phyloP scores from a whole-genome alignment of 2,329 filamentous ascomycete species.

The Colletotrichum ledebouriae region DNA sequence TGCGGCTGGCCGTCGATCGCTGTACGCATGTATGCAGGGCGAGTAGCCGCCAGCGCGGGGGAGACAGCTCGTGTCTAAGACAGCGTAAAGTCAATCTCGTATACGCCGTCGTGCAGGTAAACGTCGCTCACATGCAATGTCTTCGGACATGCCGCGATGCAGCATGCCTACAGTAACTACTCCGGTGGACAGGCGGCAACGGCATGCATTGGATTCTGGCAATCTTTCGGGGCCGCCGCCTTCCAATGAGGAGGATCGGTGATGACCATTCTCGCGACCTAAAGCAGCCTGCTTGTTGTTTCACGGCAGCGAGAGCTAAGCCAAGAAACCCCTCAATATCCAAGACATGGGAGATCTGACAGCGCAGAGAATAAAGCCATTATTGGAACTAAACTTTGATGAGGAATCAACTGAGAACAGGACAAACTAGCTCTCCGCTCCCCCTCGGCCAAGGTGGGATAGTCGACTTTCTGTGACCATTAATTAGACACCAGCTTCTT shows the following conservation, averaged over 20 bases:
- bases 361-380: neutral
- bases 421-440: neutral
- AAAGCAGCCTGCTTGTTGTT: conserved; percentile 1
- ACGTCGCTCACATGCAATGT: conserved; percentile 23
- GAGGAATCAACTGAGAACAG: neutral
- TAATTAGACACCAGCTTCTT: neutral
- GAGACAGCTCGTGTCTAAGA: neutral
- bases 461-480: neutral
- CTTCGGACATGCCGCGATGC: neutral
- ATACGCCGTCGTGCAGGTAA: neutral
- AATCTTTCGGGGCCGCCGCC: neutral
- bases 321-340: conserved; percentile 3
- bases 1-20: conserved; percentile 8
- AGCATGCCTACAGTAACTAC: conserved; percentile 13
- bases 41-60: neutral
- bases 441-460: neutral
- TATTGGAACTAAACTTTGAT: neutral
- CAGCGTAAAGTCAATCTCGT: neutral
- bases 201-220: neutral
- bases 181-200: neutral
- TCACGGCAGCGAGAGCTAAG: conserved; percentile 2
- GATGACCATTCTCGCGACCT: neutral
- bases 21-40: neutral
- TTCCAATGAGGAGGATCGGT: conserved; percentile 6
- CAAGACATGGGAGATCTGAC: neutral